Conservation (phyloP, 306 rosid genomes). For the Vicia faba region DNA sequence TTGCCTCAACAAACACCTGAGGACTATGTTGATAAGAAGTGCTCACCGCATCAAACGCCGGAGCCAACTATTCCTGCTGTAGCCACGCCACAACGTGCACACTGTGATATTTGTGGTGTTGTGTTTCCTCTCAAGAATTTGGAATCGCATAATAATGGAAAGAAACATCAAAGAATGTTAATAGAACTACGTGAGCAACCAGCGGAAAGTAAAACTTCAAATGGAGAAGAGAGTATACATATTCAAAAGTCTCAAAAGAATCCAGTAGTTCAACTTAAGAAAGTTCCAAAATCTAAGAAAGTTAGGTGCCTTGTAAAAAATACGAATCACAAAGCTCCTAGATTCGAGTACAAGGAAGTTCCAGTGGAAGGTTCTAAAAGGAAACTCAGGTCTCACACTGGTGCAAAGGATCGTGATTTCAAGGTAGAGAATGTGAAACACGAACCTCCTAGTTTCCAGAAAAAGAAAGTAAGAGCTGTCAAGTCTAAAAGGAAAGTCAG, state of each 20-base stretch:
- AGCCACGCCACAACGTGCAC: background rate
- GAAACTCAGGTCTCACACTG: conserved; percentile 2
- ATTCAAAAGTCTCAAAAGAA: conserved; percentile 50
- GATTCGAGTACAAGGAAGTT: conserved; percentile 2
- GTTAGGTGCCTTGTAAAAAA: background rate
- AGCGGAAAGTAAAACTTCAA: background rate
- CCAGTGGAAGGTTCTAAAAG: background rate
- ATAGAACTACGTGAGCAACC: background rate
- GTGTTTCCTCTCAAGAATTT: background rate
- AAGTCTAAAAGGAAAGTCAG: background rate
- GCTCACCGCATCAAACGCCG: background rate
- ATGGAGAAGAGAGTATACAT: conserved; percentile 17
- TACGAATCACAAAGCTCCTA: background rate
- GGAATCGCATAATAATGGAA: conserved; percentile 20
- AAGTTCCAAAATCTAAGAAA: conserved; percentile 21
- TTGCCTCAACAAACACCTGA: background rate
- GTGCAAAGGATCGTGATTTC: background rate
- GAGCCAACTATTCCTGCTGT: background rate
- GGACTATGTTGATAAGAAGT: background rate
- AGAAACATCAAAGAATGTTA: conserved; percentile 13
- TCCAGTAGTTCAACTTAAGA: conserved; percentile 48
- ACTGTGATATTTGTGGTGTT: conserved; percentile 35
- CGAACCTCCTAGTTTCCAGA: background rate
- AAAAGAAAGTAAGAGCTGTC: background rate
- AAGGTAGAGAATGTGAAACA: background rate